These are phyloP conservation scores for Torrubiellomyces zombiae DNA, from an alignment of 2,329 filamentous ascomycete genomes.

Conservation along the genomic window DNA sequence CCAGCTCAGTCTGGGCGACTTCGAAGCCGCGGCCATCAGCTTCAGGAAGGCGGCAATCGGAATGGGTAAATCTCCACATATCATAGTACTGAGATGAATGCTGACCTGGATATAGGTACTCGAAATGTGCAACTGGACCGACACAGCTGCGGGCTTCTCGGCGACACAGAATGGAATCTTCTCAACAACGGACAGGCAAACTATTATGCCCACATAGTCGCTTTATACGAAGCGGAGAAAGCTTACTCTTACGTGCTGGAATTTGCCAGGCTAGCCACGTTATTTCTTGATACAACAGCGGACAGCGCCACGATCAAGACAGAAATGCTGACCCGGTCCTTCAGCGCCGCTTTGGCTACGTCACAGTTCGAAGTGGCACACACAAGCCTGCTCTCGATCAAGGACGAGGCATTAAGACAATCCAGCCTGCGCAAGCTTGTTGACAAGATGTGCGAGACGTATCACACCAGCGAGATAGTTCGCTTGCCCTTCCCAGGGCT, in stretches of 20 bases:
- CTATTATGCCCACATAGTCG: constrained; percentile 77
- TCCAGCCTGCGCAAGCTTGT: constrained; percentile 56
- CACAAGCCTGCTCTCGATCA: constrained; percentile 56
- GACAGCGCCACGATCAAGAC: constrained; percentile 31
- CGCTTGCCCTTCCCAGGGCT: constrained; percentile 65
- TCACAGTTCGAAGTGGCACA: constrained; percentile 74
- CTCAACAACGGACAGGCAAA: constrained; percentile 57
- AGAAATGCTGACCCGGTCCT: constrained; percentile 69
- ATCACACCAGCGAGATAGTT: constrained; percentile 50
- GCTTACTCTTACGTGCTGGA: constrained; percentile 69
- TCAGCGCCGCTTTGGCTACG: constrained; percentile 64
- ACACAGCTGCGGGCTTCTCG: constrained; percentile 51
- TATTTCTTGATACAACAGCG: constrained; percentile 28
- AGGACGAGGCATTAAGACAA: constrained; percentile 53
- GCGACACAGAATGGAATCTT: constrained; percentile 55
- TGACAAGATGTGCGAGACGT: constrained; percentile 51
- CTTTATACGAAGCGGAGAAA: constrained; percentile 63
- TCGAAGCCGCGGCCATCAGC: constrained; percentile 51
- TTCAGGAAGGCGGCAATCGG: constrained; percentile 75
- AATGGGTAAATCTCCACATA: constrained; percentile 53
- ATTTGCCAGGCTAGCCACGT: constrained; percentile 61
- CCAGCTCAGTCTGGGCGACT: constrained; percentile 56
- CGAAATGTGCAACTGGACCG: constrained; percentile 28
- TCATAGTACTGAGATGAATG: background rate
- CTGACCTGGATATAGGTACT: constrained; percentile 19